phyloP scores from a whole-genome alignment of 2,329 filamentous ascomycete genomes.

The Verticillium nubilum region DNA sequence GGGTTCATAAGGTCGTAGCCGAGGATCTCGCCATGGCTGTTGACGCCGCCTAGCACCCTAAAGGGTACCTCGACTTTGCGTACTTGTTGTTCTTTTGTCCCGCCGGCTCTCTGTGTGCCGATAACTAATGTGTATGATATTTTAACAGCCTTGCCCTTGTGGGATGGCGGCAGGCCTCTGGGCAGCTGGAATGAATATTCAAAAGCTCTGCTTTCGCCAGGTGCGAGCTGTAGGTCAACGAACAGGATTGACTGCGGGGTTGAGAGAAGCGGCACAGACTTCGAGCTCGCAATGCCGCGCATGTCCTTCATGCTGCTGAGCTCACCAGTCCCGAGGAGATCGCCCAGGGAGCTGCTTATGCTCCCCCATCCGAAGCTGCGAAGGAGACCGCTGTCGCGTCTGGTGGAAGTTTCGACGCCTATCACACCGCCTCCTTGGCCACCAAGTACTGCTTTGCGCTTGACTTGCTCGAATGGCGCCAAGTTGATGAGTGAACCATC shows the following conservation, averaged over 20 bases:
- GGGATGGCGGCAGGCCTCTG: constrained; percentile 81
- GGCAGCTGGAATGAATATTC: constrained; percentile 84
- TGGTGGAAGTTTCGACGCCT: constrained; percentile 62
- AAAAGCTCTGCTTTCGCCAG: constrained; percentile 83
- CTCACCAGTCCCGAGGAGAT: constrained; percentile 79
- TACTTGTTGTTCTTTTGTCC: constrained; percentile 73
- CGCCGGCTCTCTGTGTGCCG: constrained; percentile 81
- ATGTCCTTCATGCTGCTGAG: constrained; percentile 94
- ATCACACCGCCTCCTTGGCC: constrained; percentile 84
- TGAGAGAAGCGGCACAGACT: constrained; percentile 83
- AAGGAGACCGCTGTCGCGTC: constrained; percentile 73
- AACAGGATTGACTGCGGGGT: constrained; percentile 95
- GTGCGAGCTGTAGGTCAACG: constrained; percentile 80
- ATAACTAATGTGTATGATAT: constrained; percentile 87
- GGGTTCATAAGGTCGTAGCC: constrained; percentile 93
- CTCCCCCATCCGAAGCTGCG: constrained; percentile 83
- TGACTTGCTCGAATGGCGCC: constrained; percentile 89
- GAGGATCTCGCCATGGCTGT: constrained; percentile 79
- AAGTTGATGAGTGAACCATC: constrained; percentile 90
- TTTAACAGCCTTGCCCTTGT: constrained; percentile 90
- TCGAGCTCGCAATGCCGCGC: constrained; percentile 79
- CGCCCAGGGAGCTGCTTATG: constrained; percentile 81
- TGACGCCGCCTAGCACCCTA: constrained; percentile 87
- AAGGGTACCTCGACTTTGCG: constrained; percentile 92
- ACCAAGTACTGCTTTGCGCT: constrained; percentile 85